Conservation (phyloP, 1,139 yeast species). For the Blastobotrys indianensis region DNA sequence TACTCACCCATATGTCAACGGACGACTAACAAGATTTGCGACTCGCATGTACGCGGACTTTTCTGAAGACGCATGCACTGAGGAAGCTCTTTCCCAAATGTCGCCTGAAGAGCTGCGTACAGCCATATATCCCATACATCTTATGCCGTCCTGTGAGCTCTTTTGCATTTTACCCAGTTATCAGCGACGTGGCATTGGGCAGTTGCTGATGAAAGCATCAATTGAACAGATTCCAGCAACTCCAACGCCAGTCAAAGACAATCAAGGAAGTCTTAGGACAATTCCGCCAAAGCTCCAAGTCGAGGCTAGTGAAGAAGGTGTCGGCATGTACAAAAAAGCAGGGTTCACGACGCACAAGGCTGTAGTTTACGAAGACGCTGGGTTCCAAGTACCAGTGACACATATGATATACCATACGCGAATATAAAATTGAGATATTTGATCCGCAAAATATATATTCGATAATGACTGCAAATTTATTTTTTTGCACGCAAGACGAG, state of each 20-base stretch:
- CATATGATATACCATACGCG: background rate
- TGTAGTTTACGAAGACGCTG: background rate
- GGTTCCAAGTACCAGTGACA: background rate
- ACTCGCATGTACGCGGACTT: background rate
- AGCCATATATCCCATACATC: slow-evolving; percentile 1
- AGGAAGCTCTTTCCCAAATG: background rate
- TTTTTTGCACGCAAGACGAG: too few relatives aligned
- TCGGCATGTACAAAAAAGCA: background rate
- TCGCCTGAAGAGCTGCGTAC: background rate
- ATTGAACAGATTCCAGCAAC: slow-evolving; percentile 6
- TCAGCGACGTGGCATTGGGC: slow-evolving; percentile 10
- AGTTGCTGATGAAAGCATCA: slow-evolving; percentile 1
- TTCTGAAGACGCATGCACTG: background rate
- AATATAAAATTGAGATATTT: too few relatives aligned
- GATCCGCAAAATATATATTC: too few relatives aligned
- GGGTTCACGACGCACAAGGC: background rate
- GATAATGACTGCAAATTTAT: too few relatives aligned
- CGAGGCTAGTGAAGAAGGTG: slow-evolving; percentile 5
- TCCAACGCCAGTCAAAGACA: slow-evolving; percentile 1
- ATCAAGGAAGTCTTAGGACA: background rate
- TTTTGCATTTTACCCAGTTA: slow-evolving; percentile 8
- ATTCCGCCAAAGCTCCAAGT: background rate
- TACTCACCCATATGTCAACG: slow-evolving; percentile 1
- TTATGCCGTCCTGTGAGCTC: slow-evolving; percentile 1
- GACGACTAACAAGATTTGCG: background rate